Evolutionary conservation across 1,284 basidiomycete genomes (phyloP).

Genomic region (Apiotrichum mycotoxinovorans): DNA sequence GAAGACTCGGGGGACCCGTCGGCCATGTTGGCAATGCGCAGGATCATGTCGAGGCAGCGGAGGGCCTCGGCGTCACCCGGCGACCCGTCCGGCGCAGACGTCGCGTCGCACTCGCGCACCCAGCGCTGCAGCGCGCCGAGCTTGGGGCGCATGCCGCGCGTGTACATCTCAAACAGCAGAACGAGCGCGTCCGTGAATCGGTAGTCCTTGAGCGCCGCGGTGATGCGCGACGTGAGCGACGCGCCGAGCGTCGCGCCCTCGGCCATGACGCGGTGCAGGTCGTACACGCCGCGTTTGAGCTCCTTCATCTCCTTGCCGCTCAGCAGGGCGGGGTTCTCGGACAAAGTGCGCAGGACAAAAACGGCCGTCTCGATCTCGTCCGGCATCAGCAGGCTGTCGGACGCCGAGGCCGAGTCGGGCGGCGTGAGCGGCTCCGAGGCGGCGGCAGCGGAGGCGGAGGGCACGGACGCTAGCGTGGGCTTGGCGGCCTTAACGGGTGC

Average conservation of each 20-base stretch:
- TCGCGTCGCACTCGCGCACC: conserved; percentile 60
- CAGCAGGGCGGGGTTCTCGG: conserved; percentile 40
- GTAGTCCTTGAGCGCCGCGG: conserved; percentile 53
- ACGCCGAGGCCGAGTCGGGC: conserved; percentile 1
- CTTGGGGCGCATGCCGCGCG: conserved; percentile 55
- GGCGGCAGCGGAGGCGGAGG: not conserved
- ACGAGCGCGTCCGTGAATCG: conserved; percentile 54
- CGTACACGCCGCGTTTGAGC: conserved; percentile 45
- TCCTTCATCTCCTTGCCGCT: conserved; percentile 40
- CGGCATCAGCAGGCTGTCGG: conserved; percentile 27
- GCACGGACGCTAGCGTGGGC: too few relatives aligned
- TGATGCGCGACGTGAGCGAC: conserved; percentile 55
- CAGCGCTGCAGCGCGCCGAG: conserved; percentile 59
- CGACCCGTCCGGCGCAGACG: conserved; percentile 43
- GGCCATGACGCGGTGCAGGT: conserved; percentile 40
- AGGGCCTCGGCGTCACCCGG: conserved; percentile 47
- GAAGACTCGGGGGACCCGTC: conserved; percentile 6
- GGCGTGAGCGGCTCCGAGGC: conserved; percentile 11
- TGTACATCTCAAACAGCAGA: conserved; percentile 57
- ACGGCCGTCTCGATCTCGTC: conserved; percentile 45
- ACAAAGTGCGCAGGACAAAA: conserved; percentile 37
- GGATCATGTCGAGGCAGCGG: conserved; percentile 56
- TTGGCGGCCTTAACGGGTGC: not conserved
- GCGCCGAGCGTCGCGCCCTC: conserved; percentile 44
- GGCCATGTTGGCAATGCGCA: conserved; percentile 50